These are phyloP conservation scores for Raphanus raphanistrum DNA, from an alignment of 345 rosid species.

Conservation along the genomic window DNA sequence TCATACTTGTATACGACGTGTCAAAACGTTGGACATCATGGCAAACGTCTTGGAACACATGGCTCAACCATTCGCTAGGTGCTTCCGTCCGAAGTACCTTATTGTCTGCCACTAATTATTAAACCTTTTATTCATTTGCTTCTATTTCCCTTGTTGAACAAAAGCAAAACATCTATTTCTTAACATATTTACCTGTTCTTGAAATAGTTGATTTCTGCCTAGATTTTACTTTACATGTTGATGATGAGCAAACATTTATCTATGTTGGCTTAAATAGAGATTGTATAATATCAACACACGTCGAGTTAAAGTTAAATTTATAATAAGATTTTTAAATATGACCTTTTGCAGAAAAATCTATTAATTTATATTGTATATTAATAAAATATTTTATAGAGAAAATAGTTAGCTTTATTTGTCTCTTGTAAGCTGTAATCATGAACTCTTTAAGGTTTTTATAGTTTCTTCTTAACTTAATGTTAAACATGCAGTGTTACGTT, in stretches of 20 bases:
- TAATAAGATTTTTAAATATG: not conserved
- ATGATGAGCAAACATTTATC: not conserved
- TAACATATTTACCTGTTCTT: not conserved
- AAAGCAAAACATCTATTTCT: not conserved
- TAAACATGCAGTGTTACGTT: not conserved
- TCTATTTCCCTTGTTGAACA: not conserved
- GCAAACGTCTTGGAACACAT: conserved; percentile 26
- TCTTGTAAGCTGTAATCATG: not conserved
- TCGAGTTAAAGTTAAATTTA: not conserved
- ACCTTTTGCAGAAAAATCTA: not conserved
- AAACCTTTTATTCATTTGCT: not conserved
- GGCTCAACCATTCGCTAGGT: conserved; percentile 14
- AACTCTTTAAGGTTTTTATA: not conserved
- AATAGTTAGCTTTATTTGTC: not conserved
- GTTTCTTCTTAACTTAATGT: not conserved
- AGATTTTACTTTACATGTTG: not conserved
- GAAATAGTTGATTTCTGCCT: not conserved
- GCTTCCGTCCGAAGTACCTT: conserved; percentile 31
- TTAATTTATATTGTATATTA: not conserved
- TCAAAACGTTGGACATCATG: conserved; percentile 9
- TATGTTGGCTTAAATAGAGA: not conserved
- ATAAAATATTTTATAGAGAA: not conserved
- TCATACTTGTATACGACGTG: conserved; percentile 21
- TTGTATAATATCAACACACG: not conserved
- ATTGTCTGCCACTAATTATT: conserved; percentile 13